Base-by-base conservation (phyloP, 108 stramenopile species). In the Cyclotella choctawhatcheeana region DNA sequence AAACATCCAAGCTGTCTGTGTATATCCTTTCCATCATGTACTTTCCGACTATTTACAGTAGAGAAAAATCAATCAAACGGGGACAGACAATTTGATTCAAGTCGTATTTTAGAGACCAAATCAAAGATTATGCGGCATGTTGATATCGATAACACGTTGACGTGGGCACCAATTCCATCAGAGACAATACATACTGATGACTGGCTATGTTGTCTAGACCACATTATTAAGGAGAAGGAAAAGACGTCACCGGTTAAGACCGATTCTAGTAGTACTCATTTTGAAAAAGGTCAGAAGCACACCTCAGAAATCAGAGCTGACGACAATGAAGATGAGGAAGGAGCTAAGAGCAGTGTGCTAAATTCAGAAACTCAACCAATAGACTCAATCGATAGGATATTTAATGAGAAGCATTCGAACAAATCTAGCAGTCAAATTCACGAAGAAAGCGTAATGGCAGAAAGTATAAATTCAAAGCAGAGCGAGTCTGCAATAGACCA, bases 281-380 rank as follows among this genome's bases (percentile, higher is more conserved):
- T 66, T 50, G 73, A 74, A 64, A 54, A 74, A 37, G 73, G 73
- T 10, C 73, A 74, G 31, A 60, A 74, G n/a, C n/a, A n/a, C n/a
- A n/a, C n/a, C n/a, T 40, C 10, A 40, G 21, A 37, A 12, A n/a
- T n/a, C 5, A 43, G 22, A 22, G 64, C 64, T 13, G 73, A 27
- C 22, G 34, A 59, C 6, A 66, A 44, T 48, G 44, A 44, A 27
- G 21, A 32, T 8, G 32, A 71, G 14, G 24, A 59, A 21, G 16
- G 16, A 50, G 33, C 27, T 60, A 45, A 71, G 30, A 44, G 31
- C 12, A 58, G 25, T 22, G n/a, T 22, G 51, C 22, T 2, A 22
- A 22, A 22, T 22, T 22, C 51, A 22, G 51, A 22, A 22, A 52
- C n/a, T 21, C 51, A 52, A 21, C 51, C 20, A 22, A 10, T 3